Conservation (phyloP, 345 rosid species). For the Aquilaria yunnanensis region DNA sequence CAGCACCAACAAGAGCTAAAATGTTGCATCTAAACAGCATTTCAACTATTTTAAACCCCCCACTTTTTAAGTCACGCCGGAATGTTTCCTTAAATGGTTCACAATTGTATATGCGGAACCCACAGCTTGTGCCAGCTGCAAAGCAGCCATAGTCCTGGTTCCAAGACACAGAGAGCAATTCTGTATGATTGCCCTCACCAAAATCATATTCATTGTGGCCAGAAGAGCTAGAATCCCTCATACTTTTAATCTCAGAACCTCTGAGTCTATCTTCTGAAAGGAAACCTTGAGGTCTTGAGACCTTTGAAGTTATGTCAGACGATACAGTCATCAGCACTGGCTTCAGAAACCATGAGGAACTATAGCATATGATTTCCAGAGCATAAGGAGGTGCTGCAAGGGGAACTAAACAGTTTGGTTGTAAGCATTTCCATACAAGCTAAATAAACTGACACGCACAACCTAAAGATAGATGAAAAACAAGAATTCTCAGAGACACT, state of each 20-base stretch:
- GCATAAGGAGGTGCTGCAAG: too few relatives aligned
- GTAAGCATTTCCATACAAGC: too few relatives aligned
- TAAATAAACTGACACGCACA: too few relatives aligned
- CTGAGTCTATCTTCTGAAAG: slow-evolving; percentile 24
- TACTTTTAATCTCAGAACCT: slow-evolving; percentile 6
- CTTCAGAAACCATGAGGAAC: slow-evolving; percentile 13
- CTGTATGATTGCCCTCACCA: slow-evolving; percentile 33
- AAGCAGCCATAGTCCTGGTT: slow-evolving; percentile 87
- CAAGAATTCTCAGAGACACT: too few relatives aligned
- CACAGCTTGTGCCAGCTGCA: slow-evolving; percentile 68
- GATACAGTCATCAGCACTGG: slow-evolving; percentile 17
- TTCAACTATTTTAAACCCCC: slow-evolving; percentile 82
- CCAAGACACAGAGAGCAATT: slow-evolving; percentile 74
- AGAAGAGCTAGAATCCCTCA: slow-evolving; percentile 23
- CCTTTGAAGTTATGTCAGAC: slow-evolving; percentile 41
- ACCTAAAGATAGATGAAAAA: too few relatives aligned
- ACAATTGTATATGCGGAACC: slow-evolving; percentile 75
- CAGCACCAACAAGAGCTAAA: slow-evolving; percentile 78
- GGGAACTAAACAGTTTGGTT: too few relatives aligned
- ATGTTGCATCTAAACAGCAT: slow-evolving; percentile 91
- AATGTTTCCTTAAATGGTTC: slow-evolving; percentile 83
- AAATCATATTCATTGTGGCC: slow-evolving; percentile 26
- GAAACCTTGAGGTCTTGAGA: slow-evolving; percentile 27
- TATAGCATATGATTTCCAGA: too few relatives aligned
- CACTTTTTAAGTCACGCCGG: slow-evolving; percentile 52